phyloP scores from a whole-genome alignment of 805 yeast species.

The Saccharomycopsis olivae region DNA sequence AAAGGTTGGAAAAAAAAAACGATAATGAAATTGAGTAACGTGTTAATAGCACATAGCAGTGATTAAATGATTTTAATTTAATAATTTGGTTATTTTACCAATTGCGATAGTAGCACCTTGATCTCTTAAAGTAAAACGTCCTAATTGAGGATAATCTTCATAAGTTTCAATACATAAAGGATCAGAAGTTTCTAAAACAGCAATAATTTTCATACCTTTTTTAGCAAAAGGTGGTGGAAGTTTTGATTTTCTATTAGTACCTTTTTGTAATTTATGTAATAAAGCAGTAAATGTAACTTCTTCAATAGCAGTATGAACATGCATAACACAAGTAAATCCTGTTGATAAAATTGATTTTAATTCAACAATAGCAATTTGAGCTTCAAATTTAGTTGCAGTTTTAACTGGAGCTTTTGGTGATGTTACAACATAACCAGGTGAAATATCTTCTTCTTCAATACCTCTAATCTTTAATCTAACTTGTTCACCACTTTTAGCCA shows the following conservation, averaged over 20 bases:
- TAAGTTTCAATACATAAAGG: conserved; percentile 93
- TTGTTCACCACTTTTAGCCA: conserved; percentile 94
- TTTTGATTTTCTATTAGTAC: conserved; percentile 92
- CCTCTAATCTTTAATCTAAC: conserved; percentile 89
- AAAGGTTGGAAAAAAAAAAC: too few relatives aligned
- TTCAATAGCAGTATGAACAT: conserved; percentile 95
- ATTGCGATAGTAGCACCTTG: conserved; percentile 98
- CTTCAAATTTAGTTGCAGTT: conserved; percentile 84
- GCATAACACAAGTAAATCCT: conserved; percentile 98
- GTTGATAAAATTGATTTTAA: conserved; percentile 87
- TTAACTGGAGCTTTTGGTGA: conserved; percentile 82
- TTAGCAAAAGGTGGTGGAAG: conserved; percentile 98
- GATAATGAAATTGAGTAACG: too few relatives aligned
- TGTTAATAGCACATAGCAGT: too few relatives aligned
- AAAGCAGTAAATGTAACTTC: conserved; percentile 77
- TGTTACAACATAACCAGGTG: conserved; percentile 84
- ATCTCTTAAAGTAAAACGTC: conserved; percentile 97
- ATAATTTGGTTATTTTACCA: conserved; percentile 89
- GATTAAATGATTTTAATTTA: too few relatives aligned
- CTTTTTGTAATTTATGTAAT: conserved; percentile 90
- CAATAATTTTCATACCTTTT: conserved; percentile 97
- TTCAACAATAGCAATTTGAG: conserved; percentile 95
- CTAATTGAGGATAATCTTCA: conserved; percentile 88
- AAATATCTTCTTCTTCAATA: conserved; percentile 93
- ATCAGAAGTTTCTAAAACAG: conserved; percentile 71